Evolutionary conservation across 441 rosid species (phyloP).

Genomic region (Bocquillonia castaneifolia): DNA sequence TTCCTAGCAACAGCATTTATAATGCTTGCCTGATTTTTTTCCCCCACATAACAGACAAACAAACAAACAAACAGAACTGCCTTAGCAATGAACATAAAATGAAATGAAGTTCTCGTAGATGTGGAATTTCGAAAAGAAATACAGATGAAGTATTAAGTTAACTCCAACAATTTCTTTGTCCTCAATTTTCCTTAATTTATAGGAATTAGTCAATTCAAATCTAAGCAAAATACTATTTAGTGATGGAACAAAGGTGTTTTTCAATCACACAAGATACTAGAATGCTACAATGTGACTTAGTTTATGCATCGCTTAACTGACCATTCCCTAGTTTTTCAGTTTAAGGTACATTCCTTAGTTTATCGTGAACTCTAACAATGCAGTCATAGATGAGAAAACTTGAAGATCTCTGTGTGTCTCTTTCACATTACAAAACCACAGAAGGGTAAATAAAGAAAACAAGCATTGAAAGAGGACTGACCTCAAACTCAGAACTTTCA

Average conservation of each 20-base stretch:
- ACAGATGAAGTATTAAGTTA: not conserved
- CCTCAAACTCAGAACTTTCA: conserved; percentile 65
- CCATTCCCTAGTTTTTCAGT: not conserved
- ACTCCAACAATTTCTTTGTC: too few species aligned
- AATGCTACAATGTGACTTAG: not conserved
- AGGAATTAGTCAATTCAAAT: too few species aligned
- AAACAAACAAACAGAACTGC: conserved; percentile 6
- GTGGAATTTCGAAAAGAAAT: not conserved
- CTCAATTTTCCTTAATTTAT: too few species aligned
- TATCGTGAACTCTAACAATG: not conserved
- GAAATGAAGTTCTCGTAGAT: not conserved
- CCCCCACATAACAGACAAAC: not conserved
- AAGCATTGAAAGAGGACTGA: conserved; percentile 31
- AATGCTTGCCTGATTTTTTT: conserved; percentile 36
- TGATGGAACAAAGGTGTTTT: not conserved
- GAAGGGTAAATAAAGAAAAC: not conserved
- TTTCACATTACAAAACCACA: not conserved
- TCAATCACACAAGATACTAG: not conserved
- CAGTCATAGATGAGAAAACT: not conserved
- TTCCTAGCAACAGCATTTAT: conserved; percentile 38
- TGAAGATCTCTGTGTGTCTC: not conserved
- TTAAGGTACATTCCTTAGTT: not conserved
- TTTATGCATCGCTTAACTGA: not conserved
- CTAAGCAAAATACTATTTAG: too few species aligned
- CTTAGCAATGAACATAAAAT: not conserved